Evolutionary conservation across 441 rosid species (phyloP).

Genomic region (Isatis lusitanica): DNA sequence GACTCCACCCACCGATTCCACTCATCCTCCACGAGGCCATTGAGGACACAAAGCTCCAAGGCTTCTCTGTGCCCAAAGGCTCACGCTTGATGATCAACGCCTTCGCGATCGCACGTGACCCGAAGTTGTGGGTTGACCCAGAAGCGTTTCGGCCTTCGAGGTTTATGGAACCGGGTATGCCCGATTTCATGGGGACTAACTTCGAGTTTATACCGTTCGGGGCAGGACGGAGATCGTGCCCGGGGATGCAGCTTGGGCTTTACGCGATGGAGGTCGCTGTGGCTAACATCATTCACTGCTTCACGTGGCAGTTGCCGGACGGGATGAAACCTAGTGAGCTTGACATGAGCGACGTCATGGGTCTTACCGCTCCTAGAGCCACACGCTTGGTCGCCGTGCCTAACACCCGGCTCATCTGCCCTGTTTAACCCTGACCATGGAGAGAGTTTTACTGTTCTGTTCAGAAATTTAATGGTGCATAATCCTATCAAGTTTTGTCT

Average conservation of each 20-base stretch:
- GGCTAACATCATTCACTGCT: constrained; percentile 74
- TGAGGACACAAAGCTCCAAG: constrained; percentile 56
- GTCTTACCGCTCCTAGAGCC: constrained; percentile 80
- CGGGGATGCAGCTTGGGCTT: constrained; percentile 88
- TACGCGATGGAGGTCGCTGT: constrained; percentile 70
- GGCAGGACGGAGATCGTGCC: constrained; percentile 86
- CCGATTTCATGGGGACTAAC: constrained; percentile 72
- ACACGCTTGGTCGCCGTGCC: constrained; percentile 69
- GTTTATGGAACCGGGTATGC: constrained; percentile 54
- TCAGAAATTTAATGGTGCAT: not conserved
- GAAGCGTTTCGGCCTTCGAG: constrained; percentile 68
- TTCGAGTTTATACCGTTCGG: constrained; percentile 90
- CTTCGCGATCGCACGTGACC: constrained; percentile 76
- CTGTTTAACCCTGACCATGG: constrained; percentile 5
- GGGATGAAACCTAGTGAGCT: constrained; percentile 84
- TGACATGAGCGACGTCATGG: constrained; percentile 76
- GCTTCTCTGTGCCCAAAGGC: constrained; percentile 63
- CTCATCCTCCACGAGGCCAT: constrained; percentile 85
- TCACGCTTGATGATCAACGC: constrained; percentile 79
- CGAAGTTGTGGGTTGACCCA: constrained; percentile 65
- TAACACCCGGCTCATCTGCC: constrained; percentile 45
- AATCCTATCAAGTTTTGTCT: not conserved
- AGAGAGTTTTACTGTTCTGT: not conserved
- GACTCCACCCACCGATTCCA: constrained; percentile 94
- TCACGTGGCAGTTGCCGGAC: constrained; percentile 79